Conservation (phyloP, 1,284 basidiomycete species). For the Retiboletus flavoniger region DNA sequence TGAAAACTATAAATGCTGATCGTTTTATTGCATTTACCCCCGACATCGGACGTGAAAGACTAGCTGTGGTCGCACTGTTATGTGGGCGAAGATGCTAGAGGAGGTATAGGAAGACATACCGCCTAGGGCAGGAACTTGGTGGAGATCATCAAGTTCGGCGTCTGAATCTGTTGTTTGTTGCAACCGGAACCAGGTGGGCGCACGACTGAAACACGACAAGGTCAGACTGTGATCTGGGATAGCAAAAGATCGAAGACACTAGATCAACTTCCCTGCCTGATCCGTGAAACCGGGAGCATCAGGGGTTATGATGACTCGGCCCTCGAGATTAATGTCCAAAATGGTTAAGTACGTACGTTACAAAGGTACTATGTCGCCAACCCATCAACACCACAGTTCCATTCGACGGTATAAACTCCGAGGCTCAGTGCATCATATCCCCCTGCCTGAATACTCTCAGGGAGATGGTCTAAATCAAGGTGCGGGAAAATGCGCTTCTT, state of each 20-base stretch:
- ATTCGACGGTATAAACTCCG: slow-evolving; percentile 29
- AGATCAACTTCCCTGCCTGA: not conserved
- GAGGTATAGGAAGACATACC: too few species aligned
- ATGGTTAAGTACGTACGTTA: slow-evolving; percentile 4
- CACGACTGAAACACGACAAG: too few species aligned
- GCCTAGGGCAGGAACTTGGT: too few species aligned
- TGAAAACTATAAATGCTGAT: not conserved
- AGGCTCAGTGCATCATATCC: slow-evolving; percentile 34
- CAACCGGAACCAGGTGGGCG: too few species aligned
- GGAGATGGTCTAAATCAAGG: slow-evolving; percentile 40
- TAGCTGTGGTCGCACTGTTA: not conserved
- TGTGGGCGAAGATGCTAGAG: not conserved
- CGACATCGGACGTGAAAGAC: not conserved
- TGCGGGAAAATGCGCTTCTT: slow-evolving; percentile 35
- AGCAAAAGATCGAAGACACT: too few species aligned
- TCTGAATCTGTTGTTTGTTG: too few species aligned
- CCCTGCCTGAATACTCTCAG: slow-evolving; percentile 33
- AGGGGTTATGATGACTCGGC: not conserved
- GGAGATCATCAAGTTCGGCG: too few species aligned
- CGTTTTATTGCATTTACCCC: not conserved
- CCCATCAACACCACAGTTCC: slow-evolving; percentile 10
- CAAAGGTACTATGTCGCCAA: not conserved
- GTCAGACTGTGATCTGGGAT: too few species aligned
- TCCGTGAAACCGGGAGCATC: too few species aligned
- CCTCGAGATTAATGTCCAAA: not conserved